These are phyloP conservation scores for Alternaria sp. DNA, from an alignment of 2,329 filamentous ascomycete species.

Conservation along the genomic window DNA sequence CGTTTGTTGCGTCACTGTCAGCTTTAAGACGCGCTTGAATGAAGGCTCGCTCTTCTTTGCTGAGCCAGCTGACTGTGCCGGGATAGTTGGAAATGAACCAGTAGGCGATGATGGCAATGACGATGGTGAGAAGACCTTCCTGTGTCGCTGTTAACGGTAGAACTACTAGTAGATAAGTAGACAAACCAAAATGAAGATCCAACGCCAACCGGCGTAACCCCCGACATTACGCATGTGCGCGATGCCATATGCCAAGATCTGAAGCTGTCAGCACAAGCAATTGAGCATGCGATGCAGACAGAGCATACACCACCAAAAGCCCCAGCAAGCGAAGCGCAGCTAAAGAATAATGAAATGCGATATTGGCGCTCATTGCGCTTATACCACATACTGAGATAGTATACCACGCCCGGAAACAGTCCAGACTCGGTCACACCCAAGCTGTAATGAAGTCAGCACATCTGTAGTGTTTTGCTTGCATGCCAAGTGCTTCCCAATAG, in stretches of 20 bases:
- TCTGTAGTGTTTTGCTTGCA: background rate
- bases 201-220: slow-evolving; percentile 54
- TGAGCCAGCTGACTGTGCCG: slow-evolving; percentile 65
- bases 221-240: slow-evolving; percentile 67
- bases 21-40: slow-evolving; percentile 70
- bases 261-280: background rate
- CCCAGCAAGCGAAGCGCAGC: slow-evolving; percentile 65
- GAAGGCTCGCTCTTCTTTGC: slow-evolving; percentile 60
- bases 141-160: slow-evolving; percentile 25
- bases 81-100: slow-evolving; percentile 74
- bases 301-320: slow-evolving; percentile 65
- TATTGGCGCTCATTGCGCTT: slow-evolving; percentile 66
- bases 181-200: slow-evolving; percentile 54
- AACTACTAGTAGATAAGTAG: no score
- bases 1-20: slow-evolving; percentile 73
- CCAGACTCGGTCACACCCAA: slow-evolving; percentile 50
- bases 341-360: slow-evolving; percentile 68
- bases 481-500: background rate
- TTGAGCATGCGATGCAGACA: background rate
- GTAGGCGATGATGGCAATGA: slow-evolving; percentile 51
- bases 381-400: slow-evolving; percentile 71
- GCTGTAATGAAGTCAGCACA: slow-evolving; percentile 17
- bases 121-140: slow-evolving; percentile 50
- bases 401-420: slow-evolving; percentile 56
- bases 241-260: slow-evolving; percentile 61